phyloP scores from a whole-genome alignment of 768 basidiomycete species.

The Floccularia luteovirens region DNA sequence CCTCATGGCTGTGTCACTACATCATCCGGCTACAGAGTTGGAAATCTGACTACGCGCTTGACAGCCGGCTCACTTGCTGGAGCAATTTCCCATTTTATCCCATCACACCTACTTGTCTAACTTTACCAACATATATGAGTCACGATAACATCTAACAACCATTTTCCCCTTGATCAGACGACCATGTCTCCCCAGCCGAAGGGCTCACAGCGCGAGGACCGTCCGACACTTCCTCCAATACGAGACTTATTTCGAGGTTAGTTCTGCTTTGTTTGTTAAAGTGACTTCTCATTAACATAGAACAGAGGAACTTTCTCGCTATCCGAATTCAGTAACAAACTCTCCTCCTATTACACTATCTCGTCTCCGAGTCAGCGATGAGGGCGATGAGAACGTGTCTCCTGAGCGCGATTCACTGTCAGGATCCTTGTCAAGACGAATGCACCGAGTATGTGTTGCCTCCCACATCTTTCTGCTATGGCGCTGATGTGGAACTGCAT shows the following conservation, averaged over 20 bases:
- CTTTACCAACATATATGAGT: slow-evolving; percentile 9
- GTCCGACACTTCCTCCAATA: slow-evolving; percentile 66
- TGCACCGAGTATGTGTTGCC: not conserved
- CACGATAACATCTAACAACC: slow-evolving; percentile 2
- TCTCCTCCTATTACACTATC: slow-evolving; percentile 33
- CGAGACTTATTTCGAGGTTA: slow-evolving; percentile 61
- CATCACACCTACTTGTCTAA: slow-evolving; percentile 2
- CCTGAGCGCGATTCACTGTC: not conserved
- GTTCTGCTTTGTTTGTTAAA: slow-evolving; percentile 3
- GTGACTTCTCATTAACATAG: slow-evolving; percentile 4
- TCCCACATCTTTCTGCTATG: too few species aligned
- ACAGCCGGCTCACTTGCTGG: slow-evolving; percentile 6
- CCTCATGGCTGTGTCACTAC: not conserved
- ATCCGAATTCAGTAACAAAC: slow-evolving; percentile 23
- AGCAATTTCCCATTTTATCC: slow-evolving; percentile 2
- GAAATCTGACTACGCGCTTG: slow-evolving; percentile 8
- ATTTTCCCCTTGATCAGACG: slow-evolving; percentile 4
- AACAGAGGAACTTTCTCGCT: slow-evolving; percentile 41
- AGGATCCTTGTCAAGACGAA: not conserved
- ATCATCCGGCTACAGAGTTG: slow-evolving; percentile 8
- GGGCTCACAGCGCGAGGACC: slow-evolving; percentile 22
- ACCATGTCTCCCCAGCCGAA: slow-evolving; percentile 20
- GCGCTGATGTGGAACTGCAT: too few species aligned
- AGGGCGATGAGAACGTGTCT: slow-evolving; percentile 14
- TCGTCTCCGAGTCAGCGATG: slow-evolving; percentile 32